A percentile compares a stretch with the other conserved stretches of the same genome.
These are phyloP conservation scores for Penicillium sumatraense DNA, from an alignment of 2,329 filamentous ascomycete species.

Conservation along the genomic window DNA sequence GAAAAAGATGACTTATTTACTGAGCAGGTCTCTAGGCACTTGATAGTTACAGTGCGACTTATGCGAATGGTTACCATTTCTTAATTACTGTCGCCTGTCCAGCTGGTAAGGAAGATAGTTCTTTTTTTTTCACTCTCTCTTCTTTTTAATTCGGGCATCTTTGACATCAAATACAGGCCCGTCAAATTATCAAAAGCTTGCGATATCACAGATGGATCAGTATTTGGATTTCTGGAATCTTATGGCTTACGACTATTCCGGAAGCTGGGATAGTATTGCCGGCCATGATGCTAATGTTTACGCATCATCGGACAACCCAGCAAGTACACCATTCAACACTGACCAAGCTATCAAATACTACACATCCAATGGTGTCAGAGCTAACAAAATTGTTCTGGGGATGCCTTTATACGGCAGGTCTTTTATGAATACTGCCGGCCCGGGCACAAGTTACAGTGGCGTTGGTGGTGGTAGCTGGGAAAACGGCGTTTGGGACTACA, in stretches of 20 bases:
- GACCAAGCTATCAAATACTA: slow-evolving; percentile 74
- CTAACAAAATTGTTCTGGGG: slow-evolving; percentile 80
- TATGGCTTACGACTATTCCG: slow-evolving; percentile 88
- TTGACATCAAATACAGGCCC: slow-evolving; percentile 36
- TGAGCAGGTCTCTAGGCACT: slow-evolving; percentile 36
- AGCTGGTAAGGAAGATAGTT: slow-evolving; percentile 37
- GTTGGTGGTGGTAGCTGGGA: slow-evolving; percentile 84
- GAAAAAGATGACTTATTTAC: no score
- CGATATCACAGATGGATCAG: slow-evolving; percentile 50
- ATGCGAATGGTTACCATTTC: slow-evolving; percentile 47
- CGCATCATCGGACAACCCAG: slow-evolving; percentile 60
- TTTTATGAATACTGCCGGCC: slow-evolving; percentile 77
- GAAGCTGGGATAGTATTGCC: slow-evolving; percentile 73
- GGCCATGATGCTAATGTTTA: slow-evolving; percentile 85
- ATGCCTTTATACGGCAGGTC: slow-evolving; percentile 92
- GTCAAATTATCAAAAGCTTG: slow-evolving; percentile 48
- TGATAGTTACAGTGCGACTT: slow-evolving; percentile 44
- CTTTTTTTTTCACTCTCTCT: no score
- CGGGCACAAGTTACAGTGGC: slow-evolving; percentile 70
- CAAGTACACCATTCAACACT: slow-evolving; percentile 78
- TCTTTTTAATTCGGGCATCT: neutral
- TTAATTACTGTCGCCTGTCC: slow-evolving; percentile 53
- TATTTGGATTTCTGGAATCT: slow-evolving; percentile 60
- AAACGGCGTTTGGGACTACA: slow-evolving; percentile 84
- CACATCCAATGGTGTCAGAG: slow-evolving; percentile 63